Conservation (phyloP, 75 land plant species). For the Azolla pinnata region DNA sequence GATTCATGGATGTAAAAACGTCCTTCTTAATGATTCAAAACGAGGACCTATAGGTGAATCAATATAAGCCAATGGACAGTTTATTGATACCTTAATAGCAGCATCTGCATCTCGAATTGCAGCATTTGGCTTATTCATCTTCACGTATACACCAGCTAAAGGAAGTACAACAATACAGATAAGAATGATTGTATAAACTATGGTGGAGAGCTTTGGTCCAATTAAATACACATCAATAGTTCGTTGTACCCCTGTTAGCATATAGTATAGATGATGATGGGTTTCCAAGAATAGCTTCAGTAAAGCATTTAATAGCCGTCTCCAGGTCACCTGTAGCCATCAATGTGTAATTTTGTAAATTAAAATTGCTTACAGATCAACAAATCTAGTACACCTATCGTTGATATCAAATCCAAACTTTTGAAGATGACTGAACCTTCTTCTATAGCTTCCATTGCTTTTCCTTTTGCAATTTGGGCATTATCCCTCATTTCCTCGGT, state of each 20-base stretch:
- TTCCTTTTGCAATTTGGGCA: constrained; percentile 62
- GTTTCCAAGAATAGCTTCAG: constrained; percentile 74
- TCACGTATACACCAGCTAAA: constrained; percentile 80
- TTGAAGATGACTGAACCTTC: too few species aligned
- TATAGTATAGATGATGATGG: constrained; percentile 91
- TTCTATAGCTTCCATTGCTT: constrained; percentile 81
- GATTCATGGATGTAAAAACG: too few species aligned
- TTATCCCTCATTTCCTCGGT: constrained; percentile 85
- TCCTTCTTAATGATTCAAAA: too few species aligned
- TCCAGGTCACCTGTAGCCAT: constrained; percentile 65
- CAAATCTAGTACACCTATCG: too few species aligned
- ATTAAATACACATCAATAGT: too few species aligned
- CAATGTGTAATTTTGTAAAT: too few species aligned
- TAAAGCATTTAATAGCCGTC: constrained; percentile 62
- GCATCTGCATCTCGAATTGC: constrained; percentile 96
- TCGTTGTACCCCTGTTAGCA: constrained; percentile 83
- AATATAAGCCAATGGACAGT: too few species aligned
- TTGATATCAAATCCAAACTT: too few species aligned
- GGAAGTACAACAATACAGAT: neutral
- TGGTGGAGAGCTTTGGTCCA: too few species aligned
- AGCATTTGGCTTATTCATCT: constrained; percentile 98
- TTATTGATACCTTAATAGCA: constrained; percentile 65
- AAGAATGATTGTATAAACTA: neutral
- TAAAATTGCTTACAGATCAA: too few species aligned
- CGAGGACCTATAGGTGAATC: too few species aligned